Evolutionary conservation across 805 yeast species (phyloP).

Genomic region (Kodamaea nitidulidarum): DNA sequence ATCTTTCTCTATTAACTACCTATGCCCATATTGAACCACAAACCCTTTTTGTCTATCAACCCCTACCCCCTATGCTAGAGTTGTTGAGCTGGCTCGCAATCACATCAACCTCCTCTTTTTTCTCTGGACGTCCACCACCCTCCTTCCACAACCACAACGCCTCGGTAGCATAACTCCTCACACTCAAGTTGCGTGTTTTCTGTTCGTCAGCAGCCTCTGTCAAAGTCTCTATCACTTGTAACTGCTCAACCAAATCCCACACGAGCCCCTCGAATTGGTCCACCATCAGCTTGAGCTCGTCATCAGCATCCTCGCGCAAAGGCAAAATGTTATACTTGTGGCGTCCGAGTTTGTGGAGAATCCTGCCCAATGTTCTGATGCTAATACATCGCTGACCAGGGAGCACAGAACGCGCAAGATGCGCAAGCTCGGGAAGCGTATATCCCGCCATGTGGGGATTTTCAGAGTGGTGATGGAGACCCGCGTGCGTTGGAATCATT

Average conservation of each 20-base stretch:
- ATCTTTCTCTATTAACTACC: background rate
- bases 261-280: constrained; percentile 48
- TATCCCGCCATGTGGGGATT: constrained; percentile 91
- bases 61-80: too few species aligned
- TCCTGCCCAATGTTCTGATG: constrained; percentile 81
- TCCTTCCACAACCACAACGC: constrained; percentile 86
- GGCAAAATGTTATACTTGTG: constrained; percentile 54
- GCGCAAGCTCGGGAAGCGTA: constrained; percentile 77
- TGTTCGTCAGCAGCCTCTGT: constrained; percentile 65
- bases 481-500: constrained; percentile 50
- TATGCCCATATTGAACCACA: background rate
- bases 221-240: constrained; percentile 61
- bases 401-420: constrained; percentile 69
- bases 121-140: constrained; percentile 40
- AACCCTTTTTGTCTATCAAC: background rate
- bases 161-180: constrained; percentile 78
- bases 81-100: too few species aligned
- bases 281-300: constrained; percentile 24
- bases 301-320: constrained; percentile 35
- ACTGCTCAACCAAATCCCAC: constrained; percentile 67
- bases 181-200: constrained; percentile 62
- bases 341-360: constrained; percentile 73
- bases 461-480: constrained; percentile 88
- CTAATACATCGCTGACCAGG: constrained; percentile 87
- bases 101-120: constrained; percentile 24